These are phyloP conservation scores for Geosmithia flava DNA, from an alignment of 2,329 filamentous ascomycete species.

Conservation along the genomic window DNA sequence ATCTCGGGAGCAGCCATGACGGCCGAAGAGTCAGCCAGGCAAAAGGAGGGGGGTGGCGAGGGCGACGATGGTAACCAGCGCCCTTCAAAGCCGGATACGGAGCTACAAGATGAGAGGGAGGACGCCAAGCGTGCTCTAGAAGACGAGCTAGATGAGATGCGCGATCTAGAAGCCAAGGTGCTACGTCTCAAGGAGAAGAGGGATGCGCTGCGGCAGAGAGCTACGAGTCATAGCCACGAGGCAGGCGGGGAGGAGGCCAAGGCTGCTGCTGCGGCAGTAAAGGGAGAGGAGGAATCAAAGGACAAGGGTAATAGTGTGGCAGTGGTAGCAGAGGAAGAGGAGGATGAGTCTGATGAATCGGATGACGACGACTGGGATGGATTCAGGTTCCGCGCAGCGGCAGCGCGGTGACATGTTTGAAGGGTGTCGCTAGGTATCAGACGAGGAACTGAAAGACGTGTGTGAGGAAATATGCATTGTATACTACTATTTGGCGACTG, in stretches of 20 bases:
- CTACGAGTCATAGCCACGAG: constrained; percentile 10
- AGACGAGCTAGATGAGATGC: constrained; percentile 75
- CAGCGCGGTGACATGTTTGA: neutral
- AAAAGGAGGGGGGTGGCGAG: constrained; percentile 15
- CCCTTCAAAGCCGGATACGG: constrained; percentile 40
- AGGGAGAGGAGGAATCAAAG: constrained; percentile 2
- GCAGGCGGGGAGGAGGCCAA: constrained; percentile 9
- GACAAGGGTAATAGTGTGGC: constrained; percentile 16
- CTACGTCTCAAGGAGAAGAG: constrained; percentile 55
- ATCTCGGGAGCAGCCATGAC: constrained; percentile 60
- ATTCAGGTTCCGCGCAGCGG: constrained; percentile 31
- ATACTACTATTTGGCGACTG: neutral
- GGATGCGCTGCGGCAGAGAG: constrained; percentile 45
- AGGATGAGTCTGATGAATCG: constrained; percentile 34
- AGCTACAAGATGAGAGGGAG: constrained; percentile 57
- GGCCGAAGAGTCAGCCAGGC: constrained; percentile 42
- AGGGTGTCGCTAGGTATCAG: neutral
- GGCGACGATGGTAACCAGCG: constrained; percentile 31
- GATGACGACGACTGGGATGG: constrained; percentile 44
- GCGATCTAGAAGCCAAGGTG: constrained; percentile 62
- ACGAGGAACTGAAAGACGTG: no score
- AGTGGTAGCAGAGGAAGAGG: constrained; percentile 17
- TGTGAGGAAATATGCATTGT: neutral
- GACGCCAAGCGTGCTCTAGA: constrained; percentile 63
- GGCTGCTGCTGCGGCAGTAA: neutral